phyloP scores from a whole-genome alignment of 176 grass and related monocot species.

The Juncus inflexus region DNA sequence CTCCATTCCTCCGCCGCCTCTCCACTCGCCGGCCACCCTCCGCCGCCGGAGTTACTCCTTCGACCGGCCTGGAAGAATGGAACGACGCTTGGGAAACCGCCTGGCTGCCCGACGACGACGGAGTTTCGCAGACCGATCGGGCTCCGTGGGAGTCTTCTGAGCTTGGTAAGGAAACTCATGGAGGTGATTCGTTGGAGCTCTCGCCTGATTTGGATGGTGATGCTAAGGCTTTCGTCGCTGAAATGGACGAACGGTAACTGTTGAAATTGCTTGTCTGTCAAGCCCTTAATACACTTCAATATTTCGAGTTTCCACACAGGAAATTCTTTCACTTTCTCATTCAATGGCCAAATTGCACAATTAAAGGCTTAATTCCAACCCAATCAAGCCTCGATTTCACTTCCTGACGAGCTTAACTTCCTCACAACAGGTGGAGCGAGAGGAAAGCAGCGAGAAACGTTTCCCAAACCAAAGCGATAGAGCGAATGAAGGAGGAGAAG shows the following conservation, averaged over 20 bases:
- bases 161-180: neutral
- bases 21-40: slow-evolving; percentile 8
- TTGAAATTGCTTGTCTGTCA: too few species aligned
- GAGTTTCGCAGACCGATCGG: slow-evolving; percentile 28
- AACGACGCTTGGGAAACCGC: slow-evolving; percentile 97
- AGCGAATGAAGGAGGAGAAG: slow-evolving; percentile 20
- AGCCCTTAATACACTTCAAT: neutral
- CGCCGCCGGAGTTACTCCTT: neutral
- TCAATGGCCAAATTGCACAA: too few species aligned
- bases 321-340: neutral
- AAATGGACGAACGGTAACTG: slow-evolving; percentile 86
- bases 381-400: too few species aligned
- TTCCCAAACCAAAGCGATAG: slow-evolving; percentile 10
- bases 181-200: slow-evolving; percentile 19
- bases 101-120: slow-evolving; percentile 74
- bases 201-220: slow-evolving; percentile 62
- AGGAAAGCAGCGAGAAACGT: slow-evolving; percentile 24
- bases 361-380: too few species aligned
- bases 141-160: slow-evolving; percentile 61
- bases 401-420: too few species aligned
- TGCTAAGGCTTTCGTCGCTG: slow-evolving; percentile 80
- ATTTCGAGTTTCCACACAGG: neutral
- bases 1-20: slow-evolving; percentile 4
- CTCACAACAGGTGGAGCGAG: slow-evolving; percentile 23
- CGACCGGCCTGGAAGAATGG: slow-evolving; percentile 74